These are phyloP conservation scores for Hyaloraphidium curvatum DNA, from an alignment of 192 early-diverging fungal species.

Conservation along the genomic window DNA sequence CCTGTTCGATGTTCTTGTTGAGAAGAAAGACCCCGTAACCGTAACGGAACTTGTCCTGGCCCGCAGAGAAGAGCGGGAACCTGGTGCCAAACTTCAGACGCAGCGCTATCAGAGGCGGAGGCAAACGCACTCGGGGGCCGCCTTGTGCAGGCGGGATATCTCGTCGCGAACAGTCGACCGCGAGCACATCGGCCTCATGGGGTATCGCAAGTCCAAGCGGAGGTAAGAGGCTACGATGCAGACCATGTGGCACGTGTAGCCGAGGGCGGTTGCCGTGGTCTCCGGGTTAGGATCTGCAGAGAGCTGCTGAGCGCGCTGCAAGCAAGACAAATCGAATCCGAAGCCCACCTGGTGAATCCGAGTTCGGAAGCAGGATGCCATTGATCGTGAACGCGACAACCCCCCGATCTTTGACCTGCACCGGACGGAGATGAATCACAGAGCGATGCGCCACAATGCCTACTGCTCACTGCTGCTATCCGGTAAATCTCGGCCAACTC, in stretches of 20 bases:
- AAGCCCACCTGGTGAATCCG: too few relatives aligned
- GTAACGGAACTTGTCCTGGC: constrained; percentile 43
- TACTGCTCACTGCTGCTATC: too few relatives aligned
- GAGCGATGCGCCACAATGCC: too few relatives aligned
- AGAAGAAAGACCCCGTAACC: constrained; percentile 69
- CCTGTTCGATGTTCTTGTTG: constrained; percentile 75
- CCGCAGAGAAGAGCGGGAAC: constrained; percentile 53
- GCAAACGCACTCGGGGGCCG: not conserved
- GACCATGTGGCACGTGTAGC: constrained; percentile 46
- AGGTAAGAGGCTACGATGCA: constrained; percentile 50
- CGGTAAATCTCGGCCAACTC: too few relatives aligned
- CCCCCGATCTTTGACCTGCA: too few relatives aligned
- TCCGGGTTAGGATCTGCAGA: constrained; percentile 41
- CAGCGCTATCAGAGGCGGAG: not conserved
- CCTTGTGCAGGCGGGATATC: too few relatives aligned
- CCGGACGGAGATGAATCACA: too few relatives aligned
- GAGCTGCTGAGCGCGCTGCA: too few relatives aligned
- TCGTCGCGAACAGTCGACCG: constrained; percentile 38
- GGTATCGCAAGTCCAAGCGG: constrained; percentile 46
- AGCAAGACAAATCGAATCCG: too few relatives aligned
- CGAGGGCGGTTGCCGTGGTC: constrained; percentile 40
- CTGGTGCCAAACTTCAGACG: constrained; percentile 13
- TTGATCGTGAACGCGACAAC: too few relatives aligned
- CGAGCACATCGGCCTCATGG: constrained; percentile 53
- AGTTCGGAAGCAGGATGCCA: too few relatives aligned